Evolutionary conservation across 805 yeast species (phyloP), one percentile per base, ranked within the genome.

Genomic region (Zygosaccharomyces bailii): DNA sequence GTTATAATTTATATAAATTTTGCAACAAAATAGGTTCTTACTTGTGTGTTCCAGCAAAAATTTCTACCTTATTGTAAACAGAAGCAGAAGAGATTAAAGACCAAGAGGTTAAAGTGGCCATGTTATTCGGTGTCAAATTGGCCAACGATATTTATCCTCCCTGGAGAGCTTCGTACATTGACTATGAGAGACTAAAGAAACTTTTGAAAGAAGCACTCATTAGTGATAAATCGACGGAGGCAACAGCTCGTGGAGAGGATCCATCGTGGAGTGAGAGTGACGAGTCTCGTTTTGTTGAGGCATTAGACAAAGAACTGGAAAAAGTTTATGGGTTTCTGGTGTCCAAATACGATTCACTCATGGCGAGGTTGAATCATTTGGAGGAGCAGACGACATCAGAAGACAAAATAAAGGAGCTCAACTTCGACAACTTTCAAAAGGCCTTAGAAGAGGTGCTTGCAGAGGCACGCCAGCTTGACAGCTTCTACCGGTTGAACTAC

Each of bases 71-170:
- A n/a, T n/a, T 14, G 18, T 4, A 19, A 21, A 29, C 5, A 23
- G 18, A 2, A 11, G 14, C 17, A 10, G 4, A 14, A 24, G 24
- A 25, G 20, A 14, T 14, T 6, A 5, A 24, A 9, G 16, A 11
- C 19, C 10, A n/a, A 33, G 16, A 9, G 5, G 18, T 20, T 20
- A 23, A 32, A 21, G n/a, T 86, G 84, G 18, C 42, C 55, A 32
- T 93, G 98, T 68, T 91, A 43, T 91, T 91, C 60, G 95, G 95
- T 42, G 86, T 78, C 40, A 87, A 86, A 60, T 73, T 91, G 44
- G 82, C 83, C 43, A 80, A 79, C 52, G 97, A 90, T 63, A 79
- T 80, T 27, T 88, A 85, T 66, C 80, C 80, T 36, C 96, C 97
- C 1, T 91, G 99, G 99, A 84, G 78, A 63, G 76, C 74, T 24